phyloP scores from a whole-genome alignment of 192 early-diverging fungal species.

The Podila horticola region DNA sequence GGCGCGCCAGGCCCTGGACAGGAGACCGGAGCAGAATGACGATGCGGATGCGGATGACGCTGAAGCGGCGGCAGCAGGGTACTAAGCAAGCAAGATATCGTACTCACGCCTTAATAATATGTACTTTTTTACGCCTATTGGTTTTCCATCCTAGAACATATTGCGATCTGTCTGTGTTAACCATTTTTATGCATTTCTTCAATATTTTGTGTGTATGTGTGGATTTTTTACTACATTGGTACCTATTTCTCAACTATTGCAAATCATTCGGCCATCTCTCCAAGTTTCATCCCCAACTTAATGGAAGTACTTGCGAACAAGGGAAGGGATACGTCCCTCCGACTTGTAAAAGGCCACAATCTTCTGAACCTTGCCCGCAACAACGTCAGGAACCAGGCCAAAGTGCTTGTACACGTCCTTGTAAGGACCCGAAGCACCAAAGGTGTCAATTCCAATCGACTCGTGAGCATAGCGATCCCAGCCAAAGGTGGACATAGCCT shows the following conservation, averaged over 20 bases:
- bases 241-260: no score
- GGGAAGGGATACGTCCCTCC: constrained; percentile 54
- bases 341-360: constrained; percentile 80
- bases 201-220: no score
- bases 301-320: constrained; percentile 51
- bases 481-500: constrained; percentile 88
- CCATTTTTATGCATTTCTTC: no score
- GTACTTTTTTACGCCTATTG: no score
- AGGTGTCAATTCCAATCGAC: constrained; percentile 88
- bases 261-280: not conserved
- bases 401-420: constrained; percentile 87
- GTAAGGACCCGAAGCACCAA: constrained; percentile 88
- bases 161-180: no score
- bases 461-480: constrained; percentile 94
- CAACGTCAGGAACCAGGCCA: constrained; percentile 79
- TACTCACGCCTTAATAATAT: no score
- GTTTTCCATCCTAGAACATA: no score
- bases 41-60: constrained; percentile 44
- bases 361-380: constrained; percentile 83
- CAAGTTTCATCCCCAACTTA: constrained; percentile 2
- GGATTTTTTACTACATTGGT: not conserved
- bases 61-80: constrained; percentile 34
- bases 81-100: constrained; percentile 4
- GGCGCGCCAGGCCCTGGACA: constrained; percentile 49
- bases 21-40: constrained; percentile 14